Conservation (phyloP, 1,284 basidiomycete genomes). For the Anthracocystis panici-leucophaei region DNA sequence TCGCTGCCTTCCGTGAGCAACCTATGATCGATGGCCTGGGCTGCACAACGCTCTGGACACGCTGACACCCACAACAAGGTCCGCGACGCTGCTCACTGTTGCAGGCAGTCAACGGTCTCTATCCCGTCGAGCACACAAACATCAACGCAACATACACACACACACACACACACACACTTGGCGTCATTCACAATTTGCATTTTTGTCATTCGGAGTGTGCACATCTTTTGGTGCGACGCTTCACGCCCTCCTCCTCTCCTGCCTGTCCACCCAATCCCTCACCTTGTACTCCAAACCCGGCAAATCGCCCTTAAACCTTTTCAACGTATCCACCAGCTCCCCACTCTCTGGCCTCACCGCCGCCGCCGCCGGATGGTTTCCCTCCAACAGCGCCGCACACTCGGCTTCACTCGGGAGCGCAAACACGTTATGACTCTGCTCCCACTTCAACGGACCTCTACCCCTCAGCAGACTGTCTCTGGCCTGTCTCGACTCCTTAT, state of each 20-base stretch:
- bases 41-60: too few relatives aligned
- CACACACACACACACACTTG: too few relatives aligned
- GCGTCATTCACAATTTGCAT: too few relatives aligned
- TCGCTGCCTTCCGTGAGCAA: too few relatives aligned
- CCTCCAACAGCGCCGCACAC: slow-evolving; percentile 58
- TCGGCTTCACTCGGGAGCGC: slow-evolving; percentile 67
- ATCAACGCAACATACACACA: too few relatives aligned
- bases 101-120: too few relatives aligned
- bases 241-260: slow-evolving; percentile 10
- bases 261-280: slow-evolving; percentile 47
- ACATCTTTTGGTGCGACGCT: too few relatives aligned
- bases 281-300: slow-evolving; percentile 58
- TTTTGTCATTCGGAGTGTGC: too few relatives aligned
- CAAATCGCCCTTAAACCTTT: slow-evolving; percentile 52
- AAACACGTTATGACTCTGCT: slow-evolving; percentile 59
- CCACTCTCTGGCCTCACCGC: slow-evolving; percentile 41
- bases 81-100: too few relatives aligned
- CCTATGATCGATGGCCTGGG: too few relatives aligned
- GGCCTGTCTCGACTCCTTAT: slow-evolving; percentile 40
- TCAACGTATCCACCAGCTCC: slow-evolving; percentile 51
- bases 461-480: slow-evolving; percentile 53
- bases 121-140: too few relatives aligned
- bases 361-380: slow-evolving; percentile 62
- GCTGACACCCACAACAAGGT: too few relatives aligned
- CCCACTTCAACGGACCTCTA: slow-evolving; percentile 62